Percentiles rank a stretch among this genome's conserved stretches.
phyloP scores from a whole-genome alignment of 768 basidiomycete species.

The Grammothele lineata region DNA sequence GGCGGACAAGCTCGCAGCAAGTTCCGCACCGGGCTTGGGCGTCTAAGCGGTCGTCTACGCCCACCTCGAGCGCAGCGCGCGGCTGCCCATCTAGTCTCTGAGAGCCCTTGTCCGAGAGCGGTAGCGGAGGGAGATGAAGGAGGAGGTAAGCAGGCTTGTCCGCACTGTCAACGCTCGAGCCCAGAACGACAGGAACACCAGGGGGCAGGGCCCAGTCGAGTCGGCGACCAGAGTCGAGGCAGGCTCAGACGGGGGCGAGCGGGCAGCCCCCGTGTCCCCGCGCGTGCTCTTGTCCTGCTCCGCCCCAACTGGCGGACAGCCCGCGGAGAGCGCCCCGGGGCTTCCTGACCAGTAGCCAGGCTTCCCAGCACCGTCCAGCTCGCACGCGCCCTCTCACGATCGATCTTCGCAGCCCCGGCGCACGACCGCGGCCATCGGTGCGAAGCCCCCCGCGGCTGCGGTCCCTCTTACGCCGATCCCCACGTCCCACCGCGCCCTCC shows the following conservation, averaged over 20 bases:
- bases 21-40: constrained; percentile 9
- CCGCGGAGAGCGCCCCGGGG: no score
- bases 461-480: constrained; percentile 7
- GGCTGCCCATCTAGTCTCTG: background rate
- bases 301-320: background rate
- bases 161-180: background rate
- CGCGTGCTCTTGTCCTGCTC: constrained; percentile 4
- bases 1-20: no score
- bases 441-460: constrained; percentile 3
- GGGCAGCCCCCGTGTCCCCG: background rate
- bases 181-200: background rate
- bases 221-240: background rate
- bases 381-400: constrained; percentile 8
- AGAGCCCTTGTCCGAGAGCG: background rate
- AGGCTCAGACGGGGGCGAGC: background rate
- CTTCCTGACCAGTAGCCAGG: no score
- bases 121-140: background rate
- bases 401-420: constrained; percentile 8
- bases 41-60: background rate
- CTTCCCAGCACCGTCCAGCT: background rate
- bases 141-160: background rate
- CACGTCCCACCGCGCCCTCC: constrained; percentile 2
- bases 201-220: background rate
- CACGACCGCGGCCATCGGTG: constrained; percentile 5
- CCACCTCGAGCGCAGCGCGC: constrained; percentile 1